phyloP scores from a whole-genome alignment of 208 protist genomes.

The Crithidia acanthocephali region DNA sequence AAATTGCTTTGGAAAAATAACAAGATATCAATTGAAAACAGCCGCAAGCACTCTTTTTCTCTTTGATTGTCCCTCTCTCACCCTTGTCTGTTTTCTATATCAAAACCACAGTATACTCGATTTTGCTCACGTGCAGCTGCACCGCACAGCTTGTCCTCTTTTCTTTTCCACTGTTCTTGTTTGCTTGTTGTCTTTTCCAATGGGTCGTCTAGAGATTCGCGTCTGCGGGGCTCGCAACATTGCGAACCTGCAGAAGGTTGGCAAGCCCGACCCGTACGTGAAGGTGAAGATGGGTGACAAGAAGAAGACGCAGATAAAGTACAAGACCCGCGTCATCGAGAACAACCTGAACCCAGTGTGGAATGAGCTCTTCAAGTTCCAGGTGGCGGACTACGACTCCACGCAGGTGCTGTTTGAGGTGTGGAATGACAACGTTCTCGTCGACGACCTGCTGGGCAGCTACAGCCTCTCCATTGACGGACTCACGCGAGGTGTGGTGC shows the following conservation, averaged over 20 bases:
- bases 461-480: constrained; percentile 64
- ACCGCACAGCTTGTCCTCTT: no score
- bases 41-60: no score
- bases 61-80: no score
- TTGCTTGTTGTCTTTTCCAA: constrained; percentile 8
- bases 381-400: constrained; percentile 57
- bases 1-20: no score
- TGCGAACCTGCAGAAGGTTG: constrained; percentile 54
- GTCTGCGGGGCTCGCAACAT: constrained; percentile 73
- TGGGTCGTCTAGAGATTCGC: constrained; percentile 65
- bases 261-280: constrained; percentile 65
- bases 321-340: constrained; percentile 54
- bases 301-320: constrained; percentile 39
- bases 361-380: constrained; percentile 76
- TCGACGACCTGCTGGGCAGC: constrained; percentile 56
- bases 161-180: not conserved
- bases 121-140: no score
- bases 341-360: constrained; percentile 63
- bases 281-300: constrained; percentile 47
- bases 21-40: no score
- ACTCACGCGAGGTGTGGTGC: constrained; percentile 55
- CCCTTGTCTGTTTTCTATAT: no score
- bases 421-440: constrained; percentile 63
- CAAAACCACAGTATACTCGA: no score
- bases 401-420: constrained; percentile 60